Percentiles rank a stretch among this genome's conserved stretches.
These are phyloP conservation scores for Cardamine resedifolia DNA, from an alignment of 345 rosid species.

Conservation along the genomic window DNA sequence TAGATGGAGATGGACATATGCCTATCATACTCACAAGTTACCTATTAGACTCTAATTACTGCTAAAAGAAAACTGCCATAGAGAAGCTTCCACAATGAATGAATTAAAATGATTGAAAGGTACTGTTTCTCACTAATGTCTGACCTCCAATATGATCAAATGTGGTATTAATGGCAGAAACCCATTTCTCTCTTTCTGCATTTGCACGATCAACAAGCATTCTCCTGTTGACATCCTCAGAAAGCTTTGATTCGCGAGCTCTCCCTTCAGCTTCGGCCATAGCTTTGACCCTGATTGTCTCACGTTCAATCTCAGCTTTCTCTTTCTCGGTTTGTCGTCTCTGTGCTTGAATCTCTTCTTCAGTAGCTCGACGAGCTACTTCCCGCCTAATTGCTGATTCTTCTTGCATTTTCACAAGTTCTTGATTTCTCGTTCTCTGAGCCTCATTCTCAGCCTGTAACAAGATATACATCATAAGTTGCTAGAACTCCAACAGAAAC, in stretches of 20 bases:
- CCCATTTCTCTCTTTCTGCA: constrained; percentile 98
- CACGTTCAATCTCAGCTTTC: constrained; percentile 97
- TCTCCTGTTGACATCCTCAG: constrained; percentile 91
- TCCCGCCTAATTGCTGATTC: constrained; percentile 87
- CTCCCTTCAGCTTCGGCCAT: constrained; percentile 99
- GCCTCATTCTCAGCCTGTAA: constrained; percentile 86
- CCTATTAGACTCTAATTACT: constrained; percentile 2
- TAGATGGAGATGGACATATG: constrained; percentile 7
- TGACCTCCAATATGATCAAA: constrained; percentile 96
- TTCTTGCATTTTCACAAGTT: constrained; percentile 91
- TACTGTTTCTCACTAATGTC: background rate
- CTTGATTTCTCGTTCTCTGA: constrained; percentile 91
- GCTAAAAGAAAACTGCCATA: background rate
- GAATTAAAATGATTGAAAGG: background rate
- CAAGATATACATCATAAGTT: constrained; percentile 15
- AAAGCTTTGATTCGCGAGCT: constrained; percentile 92
- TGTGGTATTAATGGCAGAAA: constrained; percentile 90
- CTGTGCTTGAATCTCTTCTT: constrained; percentile 95
- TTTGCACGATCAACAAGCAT: constrained; percentile 90
- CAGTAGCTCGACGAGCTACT: constrained; percentile 88
- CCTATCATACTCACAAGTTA: constrained; percentile 3
- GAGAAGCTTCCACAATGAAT: background rate
- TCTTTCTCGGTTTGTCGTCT: constrained; percentile 90
- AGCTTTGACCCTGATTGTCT: constrained; percentile 88
- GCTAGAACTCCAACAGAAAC: background rate